Evolutionary conservation across 305 asterid genomes (phyloP), one percentile per base, ranked within the genome.

Genomic region (Euphrasia arctica): DNA sequence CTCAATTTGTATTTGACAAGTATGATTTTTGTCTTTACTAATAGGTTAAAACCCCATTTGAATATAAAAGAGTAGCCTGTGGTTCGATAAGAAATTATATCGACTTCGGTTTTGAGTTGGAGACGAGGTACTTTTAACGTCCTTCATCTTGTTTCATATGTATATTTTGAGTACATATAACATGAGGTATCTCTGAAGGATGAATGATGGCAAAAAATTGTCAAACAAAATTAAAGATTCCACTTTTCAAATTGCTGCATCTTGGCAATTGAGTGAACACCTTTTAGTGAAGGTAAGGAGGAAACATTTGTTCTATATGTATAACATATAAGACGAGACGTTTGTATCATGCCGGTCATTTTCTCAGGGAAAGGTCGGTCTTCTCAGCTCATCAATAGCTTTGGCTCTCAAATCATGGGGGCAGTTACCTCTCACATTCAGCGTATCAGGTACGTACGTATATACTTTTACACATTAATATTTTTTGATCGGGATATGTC

Each of bases 361-460:
- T 74, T 73, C 62, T 60, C 83, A 86, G 96, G 95, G 90, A 15
- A 91, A 91, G 79, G 73, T 79, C 62, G 97, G 95, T 58, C 95
- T 94, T 73, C 84, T 86, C 27, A 78, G 90, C 77, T 86, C 97
- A 54, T 88, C 97, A 48, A 18, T 83, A n/a, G 86, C 90, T 72
- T 78, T 91, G 69, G 94, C 93, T 61, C 88, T 91, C 71, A 91
- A 91, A 75, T 91, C 95, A 27, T 91, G 96, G 97, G 88, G 96
- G 96, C 86, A 91, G 76, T 96, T 94, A 74, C 71, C 95, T 65
- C 83, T 91, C 76, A 86, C 95, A 66, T 68, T 91, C 74, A 91
- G 74, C 72, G 36, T 91, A 54, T 86, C 97, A 80, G 97, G 96
- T 88, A 83, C 9, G 6, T 36, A 1, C 27, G 22, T 18, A 18